Evolutionary conservation across 805 yeast genomes (phyloP).

Genomic region (Nematodospora valgi): DNA sequence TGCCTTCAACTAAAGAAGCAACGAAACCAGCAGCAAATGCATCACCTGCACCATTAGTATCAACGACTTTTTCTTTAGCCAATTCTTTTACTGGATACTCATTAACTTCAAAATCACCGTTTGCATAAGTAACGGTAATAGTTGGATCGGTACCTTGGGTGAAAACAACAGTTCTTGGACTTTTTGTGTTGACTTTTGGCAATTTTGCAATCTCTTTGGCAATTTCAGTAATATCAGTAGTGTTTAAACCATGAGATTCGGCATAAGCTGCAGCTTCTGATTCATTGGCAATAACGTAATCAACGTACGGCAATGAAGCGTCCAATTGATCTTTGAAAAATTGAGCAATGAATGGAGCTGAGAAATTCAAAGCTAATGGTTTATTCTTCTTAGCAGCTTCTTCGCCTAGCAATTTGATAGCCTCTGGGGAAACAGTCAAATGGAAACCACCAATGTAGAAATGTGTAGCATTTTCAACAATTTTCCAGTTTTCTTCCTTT

Average conservation of each 20-base stretch:
- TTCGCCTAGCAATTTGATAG: constrained; percentile 83
- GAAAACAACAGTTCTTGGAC: constrained; percentile 83
- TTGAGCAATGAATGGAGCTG: constrained; percentile 96
- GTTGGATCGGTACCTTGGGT: constrained; percentile 96
- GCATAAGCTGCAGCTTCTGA: constrained; percentile 95
- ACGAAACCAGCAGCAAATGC: constrained; percentile 96
- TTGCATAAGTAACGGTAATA: constrained; percentile 58
- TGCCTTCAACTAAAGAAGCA: constrained; percentile 80
- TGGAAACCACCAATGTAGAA: constrained; percentile 99
- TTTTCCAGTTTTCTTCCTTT: constrained; percentile 84
- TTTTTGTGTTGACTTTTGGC: constrained; percentile 66
- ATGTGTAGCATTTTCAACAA: constrained; percentile 74
- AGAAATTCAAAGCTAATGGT: constrained; percentile 77
- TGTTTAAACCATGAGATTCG: constrained; percentile 66
- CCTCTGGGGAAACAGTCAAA: constrained; percentile 94
- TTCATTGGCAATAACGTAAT: constrained; percentile 91
- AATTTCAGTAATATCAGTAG: constrained; percentile 64
- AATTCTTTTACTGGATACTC: constrained; percentile 71
- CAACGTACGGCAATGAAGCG: constrained; percentile 78
- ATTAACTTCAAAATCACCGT: constrained; percentile 45
- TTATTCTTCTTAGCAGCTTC: constrained; percentile 85
- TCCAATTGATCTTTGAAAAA: constrained; percentile 92
- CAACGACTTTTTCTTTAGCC: constrained; percentile 64
- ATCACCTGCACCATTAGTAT: constrained; percentile 99
- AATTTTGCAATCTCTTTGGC: constrained; percentile 79